Base-by-base conservation (phyloP, 352 stramenopile species). In the Phytophthora cajani region DNA sequence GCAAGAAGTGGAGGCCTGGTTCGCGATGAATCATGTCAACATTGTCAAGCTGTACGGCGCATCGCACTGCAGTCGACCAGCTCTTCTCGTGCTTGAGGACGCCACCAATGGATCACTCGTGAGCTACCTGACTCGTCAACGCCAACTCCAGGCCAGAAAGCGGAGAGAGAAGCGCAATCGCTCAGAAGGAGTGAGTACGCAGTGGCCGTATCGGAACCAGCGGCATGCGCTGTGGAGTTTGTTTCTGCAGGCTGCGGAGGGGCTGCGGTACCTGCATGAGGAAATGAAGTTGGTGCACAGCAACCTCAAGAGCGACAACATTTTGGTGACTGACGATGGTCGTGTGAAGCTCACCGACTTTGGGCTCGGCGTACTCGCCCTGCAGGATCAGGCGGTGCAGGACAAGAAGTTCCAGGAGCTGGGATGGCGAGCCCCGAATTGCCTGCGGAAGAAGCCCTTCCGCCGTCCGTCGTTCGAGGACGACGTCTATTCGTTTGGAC, bases 341-440 rank as follows among this genome's bases (percentile, higher is more conserved):
- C 68, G 84, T 2, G 82, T 88, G 27, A 94, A 95, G 54, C 76
- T 97, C n/a, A 78, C 81, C 1, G 87, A 95, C 66, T 94, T 94
- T 75, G 85, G 86, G 9, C 63, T 75, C 25, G 72, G 75, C 11
- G 62, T 78, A n/a, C 62, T 75, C 17, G 61, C 63, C 21, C 19
- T 79, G 55, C 72, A 79, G 40, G 71, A 74, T 44, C 47, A 69
- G 44, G 42, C 64, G 12, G 12, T 68, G 8, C 58, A 62, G 56
- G 27, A 66, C 6, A 50, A 63, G 7, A 57, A 62, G 6, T 75
- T 75, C 23, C 5, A 61, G 1, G 69, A 75, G 11, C 49, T 75
- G 55, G 69, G 69, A 8, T 79, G 68, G 72, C 55, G 72, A 19
- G 72, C 72, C 5, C 72, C 72, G 10, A 71, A 71, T 21, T 76